These are phyloP conservation scores for Myxozyma neglecta DNA, from an alignment of 805 yeast species.

Conservation along the genomic window DNA sequence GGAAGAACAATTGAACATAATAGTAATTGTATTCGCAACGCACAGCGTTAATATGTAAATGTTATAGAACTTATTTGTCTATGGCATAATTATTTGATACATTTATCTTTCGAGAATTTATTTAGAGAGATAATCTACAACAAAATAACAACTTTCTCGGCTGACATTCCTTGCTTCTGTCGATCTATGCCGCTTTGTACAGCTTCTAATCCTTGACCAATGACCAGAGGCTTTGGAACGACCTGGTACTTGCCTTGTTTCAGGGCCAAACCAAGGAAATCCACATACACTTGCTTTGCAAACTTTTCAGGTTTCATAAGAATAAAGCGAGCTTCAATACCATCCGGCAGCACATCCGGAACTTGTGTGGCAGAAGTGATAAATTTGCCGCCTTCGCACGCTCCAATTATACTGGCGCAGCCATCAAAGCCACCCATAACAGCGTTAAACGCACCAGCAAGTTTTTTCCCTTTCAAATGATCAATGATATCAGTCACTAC, in stretches of 20 bases:
- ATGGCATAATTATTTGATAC: too few relatives aligned
- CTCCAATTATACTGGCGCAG: not conserved
- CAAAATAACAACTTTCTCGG: slow-evolving; percentile 34
- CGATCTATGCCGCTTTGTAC: slow-evolving; percentile 31
- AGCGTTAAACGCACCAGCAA: slow-evolving; percentile 10
- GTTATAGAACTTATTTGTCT: too few relatives aligned
- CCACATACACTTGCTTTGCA: not conserved
- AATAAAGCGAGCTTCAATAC: not conserved
- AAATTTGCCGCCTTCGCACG: not conserved
- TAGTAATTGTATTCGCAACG: too few relatives aligned
- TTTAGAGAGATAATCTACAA: not conserved
- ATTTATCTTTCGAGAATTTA: too few relatives aligned
- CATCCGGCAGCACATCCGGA: not conserved
- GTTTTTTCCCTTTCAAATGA: not conserved
- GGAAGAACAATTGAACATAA: too few relatives aligned
- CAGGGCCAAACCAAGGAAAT: slow-evolving; percentile 10
- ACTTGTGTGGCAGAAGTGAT: not conserved
- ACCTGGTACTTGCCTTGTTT: slow-evolving; percentile 3
- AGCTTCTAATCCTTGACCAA: slow-evolving; percentile 33
- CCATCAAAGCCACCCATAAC: not conserved
- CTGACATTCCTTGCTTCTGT: slow-evolving; percentile 34
- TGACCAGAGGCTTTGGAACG: slow-evolving; percentile 26
- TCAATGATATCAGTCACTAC: slow-evolving; percentile 10
- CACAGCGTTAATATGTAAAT: too few relatives aligned
- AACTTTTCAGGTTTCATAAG: not conserved